Percentiles rank a stretch among this genome's conserved stretches.
phyloP scores from a whole-genome alignment of 176 grass and related monocot genomes.

The Phoenix roebelenii region DNA sequence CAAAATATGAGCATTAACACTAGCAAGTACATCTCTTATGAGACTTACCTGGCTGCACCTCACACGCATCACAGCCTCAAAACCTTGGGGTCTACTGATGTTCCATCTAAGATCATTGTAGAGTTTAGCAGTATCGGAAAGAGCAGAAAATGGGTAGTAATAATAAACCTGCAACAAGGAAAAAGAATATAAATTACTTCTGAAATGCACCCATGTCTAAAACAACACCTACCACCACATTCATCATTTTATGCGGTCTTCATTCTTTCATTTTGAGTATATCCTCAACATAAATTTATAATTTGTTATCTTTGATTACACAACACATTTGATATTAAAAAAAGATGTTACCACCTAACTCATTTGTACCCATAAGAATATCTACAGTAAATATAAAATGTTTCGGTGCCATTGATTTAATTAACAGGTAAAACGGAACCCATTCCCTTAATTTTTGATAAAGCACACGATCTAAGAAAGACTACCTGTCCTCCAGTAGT shows the following conservation, averaged over 20 bases:
- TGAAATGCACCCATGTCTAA: no score
- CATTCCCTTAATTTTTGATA: neutral
- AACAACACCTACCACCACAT: no score
- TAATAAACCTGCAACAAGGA: slow-evolving; percentile 63
- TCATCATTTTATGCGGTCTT: no score
- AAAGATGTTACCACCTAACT: no score
- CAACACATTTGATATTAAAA: no score
- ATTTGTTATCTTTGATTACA: no score
- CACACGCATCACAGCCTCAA: slow-evolving; percentile 85
- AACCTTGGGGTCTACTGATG: slow-evolving; percentile 84
- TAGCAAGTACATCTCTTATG: slow-evolving; percentile 21
- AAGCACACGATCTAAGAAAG: slow-evolving; percentile 6
- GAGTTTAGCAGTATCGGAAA: slow-evolving; percentile 75
- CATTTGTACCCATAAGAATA: no score
- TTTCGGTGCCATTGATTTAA: no score
- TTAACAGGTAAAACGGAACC: no score
- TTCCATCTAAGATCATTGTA: slow-evolving; percentile 98
- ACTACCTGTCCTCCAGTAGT: slow-evolving; percentile 77
- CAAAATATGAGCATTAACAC: neutral
- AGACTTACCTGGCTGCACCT: slow-evolving; percentile 64
- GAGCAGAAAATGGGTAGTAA: slow-evolving; percentile 85
- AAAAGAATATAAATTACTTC: slow-evolving; percentile 9
- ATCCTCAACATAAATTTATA: no score
- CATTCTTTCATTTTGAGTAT: no score
- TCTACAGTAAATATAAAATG: no score